Evolutionary conservation across 106 monocot genomes (phyloP).

Genomic region (Xerophyta viscosa): DNA sequence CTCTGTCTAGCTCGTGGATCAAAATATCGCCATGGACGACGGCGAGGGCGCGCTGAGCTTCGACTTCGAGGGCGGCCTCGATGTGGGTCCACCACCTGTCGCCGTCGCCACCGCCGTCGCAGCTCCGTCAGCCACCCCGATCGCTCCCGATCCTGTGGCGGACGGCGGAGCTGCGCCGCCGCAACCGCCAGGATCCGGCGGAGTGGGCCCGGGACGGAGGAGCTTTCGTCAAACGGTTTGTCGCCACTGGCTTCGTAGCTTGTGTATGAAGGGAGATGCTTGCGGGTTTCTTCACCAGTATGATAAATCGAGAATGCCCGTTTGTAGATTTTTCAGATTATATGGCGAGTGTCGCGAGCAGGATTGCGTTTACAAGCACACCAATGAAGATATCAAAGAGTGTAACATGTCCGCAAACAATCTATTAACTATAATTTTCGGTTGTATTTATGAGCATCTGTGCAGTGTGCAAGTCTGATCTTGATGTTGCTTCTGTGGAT

Average conservation of each 20-base stretch:
- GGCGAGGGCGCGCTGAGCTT: constrained; percentile 78
- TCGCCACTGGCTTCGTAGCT: constrained; percentile 88
- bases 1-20: constrained; percentile 8
- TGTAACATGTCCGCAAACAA: constrained; percentile 99
- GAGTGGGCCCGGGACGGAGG: constrained; percentile 24
- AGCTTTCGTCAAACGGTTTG: constrained; percentile 97
- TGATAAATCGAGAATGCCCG: constrained; percentile 95
- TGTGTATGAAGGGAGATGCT: constrained; percentile 97
- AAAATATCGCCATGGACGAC: constrained; percentile 74
- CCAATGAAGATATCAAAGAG: constrained; percentile 96
- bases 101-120: constrained; percentile 3
- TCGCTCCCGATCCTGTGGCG: constrained; percentile 4
- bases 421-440: no score
- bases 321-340: constrained; percentile 83
- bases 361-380: constrained; percentile 98
- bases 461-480: no score
- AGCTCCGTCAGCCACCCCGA: neutral
- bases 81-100: constrained; percentile 25
- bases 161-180: neutral
- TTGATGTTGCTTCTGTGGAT: no score
- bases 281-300: constrained; percentile 99
- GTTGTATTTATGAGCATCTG: no score
- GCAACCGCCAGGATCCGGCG: neutral
- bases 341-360: constrained; percentile 97
- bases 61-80: constrained; percentile 99